Conservation (phyloP, 305 asterid genomes). For the Plantago lanceolata region DNA sequence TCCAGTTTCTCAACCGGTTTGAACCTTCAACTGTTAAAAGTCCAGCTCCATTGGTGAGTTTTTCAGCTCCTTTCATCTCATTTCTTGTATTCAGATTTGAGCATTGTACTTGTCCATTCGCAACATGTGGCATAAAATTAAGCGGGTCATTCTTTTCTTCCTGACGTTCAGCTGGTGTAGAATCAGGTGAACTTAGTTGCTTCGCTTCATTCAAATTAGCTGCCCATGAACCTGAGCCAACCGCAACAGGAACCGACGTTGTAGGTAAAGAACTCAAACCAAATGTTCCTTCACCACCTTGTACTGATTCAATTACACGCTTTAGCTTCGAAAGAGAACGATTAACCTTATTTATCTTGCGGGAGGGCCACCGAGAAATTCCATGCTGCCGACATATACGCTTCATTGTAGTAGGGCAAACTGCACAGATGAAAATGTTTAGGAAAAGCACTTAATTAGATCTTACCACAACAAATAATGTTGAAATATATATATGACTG, state of each 20-base stretch:
- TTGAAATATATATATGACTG: neutral
- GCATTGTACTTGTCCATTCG: conserved; percentile 38
- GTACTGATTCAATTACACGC: conserved; percentile 76
- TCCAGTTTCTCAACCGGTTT: conserved; percentile 46
- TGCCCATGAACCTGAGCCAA: conserved; percentile 64
- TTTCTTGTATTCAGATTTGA: conserved; percentile 35
- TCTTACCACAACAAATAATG: conserved; percentile 3
- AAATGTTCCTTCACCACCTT: conserved; percentile 76
- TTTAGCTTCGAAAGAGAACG: conserved; percentile 76
- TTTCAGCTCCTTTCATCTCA: conserved; percentile 27
- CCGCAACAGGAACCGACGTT: conserved; percentile 52
- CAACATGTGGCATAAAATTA: conserved; percentile 25
- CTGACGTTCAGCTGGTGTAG: conserved; percentile 43
- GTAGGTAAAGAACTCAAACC: conserved; percentile 60
- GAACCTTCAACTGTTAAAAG: conserved; percentile 36
- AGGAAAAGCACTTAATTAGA: conserved; percentile 16
- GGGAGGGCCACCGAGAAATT: conserved; percentile 93
- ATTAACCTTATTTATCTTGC: conserved; percentile 88
- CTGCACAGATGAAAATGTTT: conserved; percentile 35
- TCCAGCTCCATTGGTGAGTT: conserved; percentile 23
- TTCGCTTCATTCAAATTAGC: conserved; percentile 41
- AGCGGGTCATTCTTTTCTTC: conserved; percentile 41
- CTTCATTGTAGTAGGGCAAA: conserved; percentile 92
- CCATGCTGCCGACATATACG: conserved; percentile 94
- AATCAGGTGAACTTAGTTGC: conserved; percentile 37